Percentiles rank a stretch among this genome's conserved stretches.
Evolutionary conservation across 495 filamentous ascomycete species (phyloP).

Genomic region (Xylaria nigripes): DNA sequence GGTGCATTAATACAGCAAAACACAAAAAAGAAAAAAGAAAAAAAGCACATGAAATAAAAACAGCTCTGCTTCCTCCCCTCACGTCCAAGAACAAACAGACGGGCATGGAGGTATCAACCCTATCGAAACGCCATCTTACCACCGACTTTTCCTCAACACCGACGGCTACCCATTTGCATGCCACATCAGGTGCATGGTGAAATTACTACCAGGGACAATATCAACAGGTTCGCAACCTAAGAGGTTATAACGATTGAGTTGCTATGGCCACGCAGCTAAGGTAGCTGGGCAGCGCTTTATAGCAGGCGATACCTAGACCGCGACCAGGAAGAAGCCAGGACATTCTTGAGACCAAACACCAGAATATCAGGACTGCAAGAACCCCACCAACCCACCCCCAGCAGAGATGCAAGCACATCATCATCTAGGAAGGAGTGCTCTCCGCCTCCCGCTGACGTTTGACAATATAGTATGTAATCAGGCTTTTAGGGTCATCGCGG

Average conservation of each 20-base stretch:
- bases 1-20: too few species aligned
- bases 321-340: not conserved
- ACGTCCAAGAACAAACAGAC: not conserved
- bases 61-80: not conserved
- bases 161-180: not conserved
- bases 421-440: conserved; percentile 7
- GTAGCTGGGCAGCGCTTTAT: not conserved
- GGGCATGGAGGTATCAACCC: conserved; percentile 1
- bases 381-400: conserved; percentile 3
- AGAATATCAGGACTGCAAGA: not conserved
- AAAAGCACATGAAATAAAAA: not conserved
- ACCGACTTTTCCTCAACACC: conserved; percentile 1
- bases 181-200: not conserved
- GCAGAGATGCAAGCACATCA: conserved; percentile 2
- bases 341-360: not conserved
- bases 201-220: not conserved
- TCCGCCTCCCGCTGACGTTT: conserved; percentile 46
- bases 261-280: not conserved
- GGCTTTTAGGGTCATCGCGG: conserved; percentile 59
- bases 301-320: not conserved
- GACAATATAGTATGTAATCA: conserved; percentile 79
- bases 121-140: conserved; percentile 1
- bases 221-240: not conserved
- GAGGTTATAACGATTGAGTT: not conserved
- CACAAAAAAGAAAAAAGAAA: not conserved